Base-by-base conservation (phyloP, 1,284 basidiomycete genomes). In the Cutaneotrichosporon cutaneum region DNA sequence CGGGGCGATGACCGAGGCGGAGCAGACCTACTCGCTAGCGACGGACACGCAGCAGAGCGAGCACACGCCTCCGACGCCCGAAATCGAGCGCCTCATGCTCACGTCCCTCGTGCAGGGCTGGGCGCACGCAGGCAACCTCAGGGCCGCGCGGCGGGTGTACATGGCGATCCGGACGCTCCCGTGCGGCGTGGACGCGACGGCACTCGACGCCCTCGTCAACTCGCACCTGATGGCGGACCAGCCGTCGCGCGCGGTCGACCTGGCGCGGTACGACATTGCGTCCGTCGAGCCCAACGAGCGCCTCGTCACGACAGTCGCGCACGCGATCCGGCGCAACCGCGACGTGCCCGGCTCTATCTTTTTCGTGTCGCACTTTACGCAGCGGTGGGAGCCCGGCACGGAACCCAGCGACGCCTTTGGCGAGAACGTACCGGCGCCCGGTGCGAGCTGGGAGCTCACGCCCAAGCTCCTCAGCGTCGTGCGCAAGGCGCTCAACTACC, bases 1-100 rank as follows among this genome's bases (percentile, higher is more conserved):
- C 6, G 76, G 76, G 1, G 67, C 71, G 22, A 66, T 77, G 64
- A 26, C 53, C 18, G 64, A 74, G 48, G 75, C 74, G 8, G 68
- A 70, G 50, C 66, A 70, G 26, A 60, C 75, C 14, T 54, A 74
- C 5, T 4, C 55, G 1, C 54, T 75, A 5, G 75, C 74, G 0
- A 21, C 68, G 6, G 52, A 65, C 7, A 18, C 56, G 1, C 66
- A 64, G 4, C 50, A 65, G 10, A 69, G 66, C 16, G 53, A 68
- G n/a, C 45, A 45, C 21, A 13, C 6, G 11, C 18, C 21, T 33
- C 30, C 21, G 26, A 18, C 18, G 4, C 54, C 67, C 1, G 22
- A 39, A 22, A 10, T 36, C 14, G 62, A 60, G 48, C 56, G 53
- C 33, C 53, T 42, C 5, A 77, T 77, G 75, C 66, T 63, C 47